Evolutionary conservation across 2,329 filamentous ascomycete species (phyloP), one percentile per base, ranked within the genome.

Genomic region (Xylariaceae sp.): DNA sequence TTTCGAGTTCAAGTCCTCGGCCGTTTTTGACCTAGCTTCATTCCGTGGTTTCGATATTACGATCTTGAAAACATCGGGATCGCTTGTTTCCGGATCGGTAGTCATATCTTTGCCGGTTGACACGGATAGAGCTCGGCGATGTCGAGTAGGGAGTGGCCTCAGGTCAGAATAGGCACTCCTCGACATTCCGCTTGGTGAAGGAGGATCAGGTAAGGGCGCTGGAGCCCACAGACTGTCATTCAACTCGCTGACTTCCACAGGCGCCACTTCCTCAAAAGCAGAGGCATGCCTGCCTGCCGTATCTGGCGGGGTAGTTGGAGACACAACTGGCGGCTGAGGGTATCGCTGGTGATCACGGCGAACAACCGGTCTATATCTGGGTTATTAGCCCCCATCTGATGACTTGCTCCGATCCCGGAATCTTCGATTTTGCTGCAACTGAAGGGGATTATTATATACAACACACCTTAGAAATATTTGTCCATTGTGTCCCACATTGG

Each of bases 401-500:
- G 30, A 41, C n/a, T 49, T 40, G n/a, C 37, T 12, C 35, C 19
- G 11, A 41, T 42, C 27, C 39, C 52, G 35, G 8, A 3, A 34
- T 47, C 30, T 41, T 50, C 30, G 29, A 41, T 11, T 9, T 9
- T 27, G 35, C n/a, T 45, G 40, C 45, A 27, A 4, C 43, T 32
- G 27, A 26, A 44, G 35, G 35, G 31, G 42, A 9, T 29, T 12
- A 26, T 19, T 32, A 35, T 44, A 46, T 30, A 45, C 26, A 34
- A 62, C 80, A 67, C 83, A 91, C 87, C 87, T 88, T 62, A 92
- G 70, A 71, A 90, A 92, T 70, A 92, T 89, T 68, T 85, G 84
- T 40, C 88, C 88, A 71, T 91, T 90, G 68, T 90, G 88, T 29
- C 88, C 88, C 56, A 92, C 88, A 70, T 91, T 91, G 49, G 86